These are phyloP conservation scores for Aschersonia sp. DNA, from an alignment of 2,329 filamentous ascomycete genomes.

Conservation along the genomic window DNA sequence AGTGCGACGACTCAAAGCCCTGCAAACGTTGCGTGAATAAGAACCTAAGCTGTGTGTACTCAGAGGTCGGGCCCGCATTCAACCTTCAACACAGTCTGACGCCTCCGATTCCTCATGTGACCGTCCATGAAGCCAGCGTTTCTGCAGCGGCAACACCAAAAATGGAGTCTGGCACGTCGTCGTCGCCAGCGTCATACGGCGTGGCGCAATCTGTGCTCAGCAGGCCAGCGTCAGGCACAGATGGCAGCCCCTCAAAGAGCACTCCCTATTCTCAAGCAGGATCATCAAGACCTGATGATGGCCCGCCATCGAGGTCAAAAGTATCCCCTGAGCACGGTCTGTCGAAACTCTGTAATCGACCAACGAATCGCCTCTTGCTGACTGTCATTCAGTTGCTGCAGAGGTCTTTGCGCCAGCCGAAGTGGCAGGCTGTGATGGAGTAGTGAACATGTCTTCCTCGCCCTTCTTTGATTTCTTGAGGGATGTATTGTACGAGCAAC, in stretches of 20 bases:
- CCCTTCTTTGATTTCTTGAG: conserved; percentile 36
- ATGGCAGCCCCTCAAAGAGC: conserved; percentile 9
- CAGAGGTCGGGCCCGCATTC: conserved; percentile 22
- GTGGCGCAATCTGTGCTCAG: conserved; percentile 6
- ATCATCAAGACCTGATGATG: conserved; percentile 15
- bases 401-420: neutral
- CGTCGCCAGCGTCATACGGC: conserved; percentile 8
- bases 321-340: conserved; percentile 13
- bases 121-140: conserved; percentile 5
- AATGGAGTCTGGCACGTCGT: conserved; percentile 5
- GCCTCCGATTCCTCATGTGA: conserved; percentile 19
- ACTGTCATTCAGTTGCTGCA: neutral
- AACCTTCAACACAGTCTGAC: conserved; percentile 29
- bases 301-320: conserved; percentile 20
- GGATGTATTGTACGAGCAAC: conserved; percentile 33
- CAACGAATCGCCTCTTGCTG: neutral
- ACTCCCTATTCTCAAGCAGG: conserved; percentile 11
- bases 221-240: conserved; percentile 6
- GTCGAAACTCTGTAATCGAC: neutral
- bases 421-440: neutral
- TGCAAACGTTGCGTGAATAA: conserved; percentile 34
- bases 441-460: conserved; percentile 17
- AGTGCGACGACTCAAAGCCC: conserved; percentile 40
- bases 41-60: conserved; percentile 27
- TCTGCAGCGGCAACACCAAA: neutral